These are phyloP conservation scores for Annulohypoxylon moriforme DNA, from an alignment of 495 filamentous ascomycete species.

Conservation along the genomic window DNA sequence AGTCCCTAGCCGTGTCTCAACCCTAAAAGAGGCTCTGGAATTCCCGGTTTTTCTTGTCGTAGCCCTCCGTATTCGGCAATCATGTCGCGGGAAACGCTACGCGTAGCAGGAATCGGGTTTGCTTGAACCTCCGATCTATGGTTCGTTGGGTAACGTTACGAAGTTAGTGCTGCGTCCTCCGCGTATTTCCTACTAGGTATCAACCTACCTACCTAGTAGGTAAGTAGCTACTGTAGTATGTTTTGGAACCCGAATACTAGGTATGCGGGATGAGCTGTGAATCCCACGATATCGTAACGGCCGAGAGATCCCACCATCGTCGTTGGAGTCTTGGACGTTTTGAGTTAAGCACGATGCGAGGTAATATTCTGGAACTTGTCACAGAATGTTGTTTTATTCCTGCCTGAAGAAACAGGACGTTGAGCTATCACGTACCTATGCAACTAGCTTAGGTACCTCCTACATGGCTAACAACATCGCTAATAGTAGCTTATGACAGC, in stretches of 20 bases:
- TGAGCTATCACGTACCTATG: neutral
- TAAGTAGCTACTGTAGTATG: neutral
- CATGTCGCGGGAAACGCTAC: slow-evolving; percentile 36
- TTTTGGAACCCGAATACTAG: slow-evolving; percentile 32
- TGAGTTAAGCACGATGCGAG: slow-evolving; percentile 26
- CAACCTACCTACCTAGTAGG: neutral
- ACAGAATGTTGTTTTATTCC: slow-evolving; percentile 14
- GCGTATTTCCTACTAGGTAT: slow-evolving; percentile 4
- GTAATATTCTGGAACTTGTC: slow-evolving; percentile 29
- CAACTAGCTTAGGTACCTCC: neutral
- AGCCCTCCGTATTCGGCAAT: slow-evolving; percentile 29
- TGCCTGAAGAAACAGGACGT: neutral
- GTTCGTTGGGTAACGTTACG: slow-evolving; percentile 42
- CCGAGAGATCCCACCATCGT: slow-evolving; percentile 23
- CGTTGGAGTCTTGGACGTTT: slow-evolving; percentile 14
- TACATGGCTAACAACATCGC: neutral
- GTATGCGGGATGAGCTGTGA: neutral
- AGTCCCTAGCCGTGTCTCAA: slow-evolving; percentile 16
- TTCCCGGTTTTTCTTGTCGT: slow-evolving; percentile 19
- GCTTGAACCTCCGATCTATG: slow-evolving; percentile 29
- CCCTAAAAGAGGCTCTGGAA: slow-evolving; percentile 29
- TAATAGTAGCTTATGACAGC: neutral
- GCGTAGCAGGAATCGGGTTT: neutral
- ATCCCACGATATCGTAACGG: neutral
- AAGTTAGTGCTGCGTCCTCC: neutral